A percentile compares a stretch with the other conserved stretches of the same genome.
Conservation (phyloP, 73 alveolate genomes). For the Paramecium biaurelia region DNA sequence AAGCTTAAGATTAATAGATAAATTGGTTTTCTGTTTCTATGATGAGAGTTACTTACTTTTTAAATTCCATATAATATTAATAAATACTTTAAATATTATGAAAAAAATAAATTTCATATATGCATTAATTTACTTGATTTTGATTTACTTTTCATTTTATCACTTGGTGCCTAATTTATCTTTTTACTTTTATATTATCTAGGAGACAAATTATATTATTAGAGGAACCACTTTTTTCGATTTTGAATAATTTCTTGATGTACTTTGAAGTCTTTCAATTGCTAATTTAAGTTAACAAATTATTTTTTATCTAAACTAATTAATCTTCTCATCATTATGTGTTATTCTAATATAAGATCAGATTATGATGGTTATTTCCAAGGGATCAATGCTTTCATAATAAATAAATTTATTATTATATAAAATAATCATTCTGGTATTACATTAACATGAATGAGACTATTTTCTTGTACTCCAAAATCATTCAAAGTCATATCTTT, state of each 20-base stretch:
- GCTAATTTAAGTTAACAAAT: background rate
- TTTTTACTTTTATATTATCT: background rate
- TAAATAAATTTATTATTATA: background rate
- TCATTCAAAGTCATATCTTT: conserved; percentile 37
- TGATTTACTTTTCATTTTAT: background rate
- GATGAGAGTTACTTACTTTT: background rate
- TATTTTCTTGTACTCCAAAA: background rate
- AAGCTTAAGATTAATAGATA: background rate
- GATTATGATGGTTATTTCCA: background rate
- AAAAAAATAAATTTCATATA: background rate
- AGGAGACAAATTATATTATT: background rate
- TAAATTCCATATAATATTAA: background rate
- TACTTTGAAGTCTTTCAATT: background rate
- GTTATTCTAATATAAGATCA: background rate
- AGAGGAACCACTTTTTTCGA: conserved; percentile 21
- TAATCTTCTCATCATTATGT: background rate
- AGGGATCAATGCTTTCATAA: conserved; percentile 25
- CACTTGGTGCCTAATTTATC: background rate
- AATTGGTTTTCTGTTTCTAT: background rate
- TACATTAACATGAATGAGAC: background rate
- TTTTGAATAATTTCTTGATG: conserved; percentile 13
- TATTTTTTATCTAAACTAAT: background rate
- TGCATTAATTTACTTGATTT: conserved; percentile 4
- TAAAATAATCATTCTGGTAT: conserved; percentile 9
- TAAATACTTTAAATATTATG: background rate